These are phyloP conservation scores for Fraxinus paxiana DNA, from an alignment of 305 asterid species.

Conservation along the genomic window DNA sequence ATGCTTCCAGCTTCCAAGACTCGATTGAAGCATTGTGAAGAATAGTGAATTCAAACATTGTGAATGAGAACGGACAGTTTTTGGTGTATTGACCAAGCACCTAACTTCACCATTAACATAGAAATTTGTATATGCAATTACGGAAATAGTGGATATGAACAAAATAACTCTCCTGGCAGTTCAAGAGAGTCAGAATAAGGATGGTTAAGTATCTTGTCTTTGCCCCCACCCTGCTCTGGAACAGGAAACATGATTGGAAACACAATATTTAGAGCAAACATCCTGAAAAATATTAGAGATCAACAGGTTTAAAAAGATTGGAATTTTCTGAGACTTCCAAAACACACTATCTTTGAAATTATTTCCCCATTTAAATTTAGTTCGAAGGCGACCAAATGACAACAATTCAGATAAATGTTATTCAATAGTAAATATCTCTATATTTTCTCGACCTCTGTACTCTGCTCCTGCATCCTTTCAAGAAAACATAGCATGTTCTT, in stretches of 20 bases:
- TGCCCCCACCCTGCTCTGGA: neutral
- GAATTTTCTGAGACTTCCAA: neutral
- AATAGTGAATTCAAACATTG: neutral
- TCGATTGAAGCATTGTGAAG: neutral
- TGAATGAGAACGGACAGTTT: neutral
- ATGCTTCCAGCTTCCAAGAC: neutral
- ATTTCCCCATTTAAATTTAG: neutral
- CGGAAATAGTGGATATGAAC: neutral
- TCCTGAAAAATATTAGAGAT: neutral
- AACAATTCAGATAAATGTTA: neutral
- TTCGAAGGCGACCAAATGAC: neutral
- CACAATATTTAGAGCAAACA: neutral
- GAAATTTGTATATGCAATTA: neutral
- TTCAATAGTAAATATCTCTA: neutral
- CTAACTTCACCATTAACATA: neutral
- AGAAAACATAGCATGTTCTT: conserved; percentile 62
- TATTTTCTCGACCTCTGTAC: conserved; percentile 23
- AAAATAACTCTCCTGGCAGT: neutral
- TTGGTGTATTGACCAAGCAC: neutral
- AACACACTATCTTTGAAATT: neutral
- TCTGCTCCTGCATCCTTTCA: conserved; percentile 49
- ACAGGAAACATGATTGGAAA: neutral
- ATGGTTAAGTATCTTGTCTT: neutral
- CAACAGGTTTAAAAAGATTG: neutral
- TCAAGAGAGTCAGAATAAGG: neutral